Base-by-base conservation (phyloP, 1,284 basidiomycete genomes). In the Malassezia slooffiae region DNA sequence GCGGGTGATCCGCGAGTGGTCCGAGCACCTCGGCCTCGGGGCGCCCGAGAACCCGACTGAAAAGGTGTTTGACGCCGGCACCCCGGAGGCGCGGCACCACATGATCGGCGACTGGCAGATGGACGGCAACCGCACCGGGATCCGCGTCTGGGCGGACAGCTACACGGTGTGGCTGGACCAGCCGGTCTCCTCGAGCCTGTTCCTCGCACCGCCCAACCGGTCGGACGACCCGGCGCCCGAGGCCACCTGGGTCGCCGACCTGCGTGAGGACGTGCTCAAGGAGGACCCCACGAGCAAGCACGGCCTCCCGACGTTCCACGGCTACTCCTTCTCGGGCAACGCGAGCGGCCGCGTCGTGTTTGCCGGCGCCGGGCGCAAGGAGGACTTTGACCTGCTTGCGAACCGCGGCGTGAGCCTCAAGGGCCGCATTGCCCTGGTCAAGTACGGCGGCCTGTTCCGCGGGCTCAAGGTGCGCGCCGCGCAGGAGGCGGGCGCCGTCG, bases 381-480 rank as follows among this genome's bases (percentile, higher is more conserved):
- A 80, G 60, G 85, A 89, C 65, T 87, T 82, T 58, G 80, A 21
- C 62, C 72, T 50, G 27, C 57, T 62, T 15, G 47, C 39, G 11
- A 44, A 39, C 22, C 38, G 73, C 60, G 85, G 86, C 5, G 75
- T 80, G 34, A 75, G 87, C 60, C 74, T 91, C 43, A 80, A 75
- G 0, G 86, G 81, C 42, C 84, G 83, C 60, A 80, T 95, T 46
- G 82, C 81, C n/a, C 74, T 95, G 11, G 77, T 78, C 40, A 81
- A 86, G 41, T 95, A 95, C 64, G 89, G 87, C 11, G 69, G 70
- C 17, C 67, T 78, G 45, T 86, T 86, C 75, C 81, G 90, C 54
- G 91, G 90, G 12, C 74, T 96, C 28, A 58, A 87, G 78, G 75
- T 87, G 41, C 78, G 84, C 72, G 78, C 80, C 1, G 86, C 88